A percentile compares a stretch with the other conserved stretches of the same genome.
These are phyloP conservation scores for Mentha longifolia DNA, from an alignment of 257 asterid species.

Conservation along the genomic window DNA sequence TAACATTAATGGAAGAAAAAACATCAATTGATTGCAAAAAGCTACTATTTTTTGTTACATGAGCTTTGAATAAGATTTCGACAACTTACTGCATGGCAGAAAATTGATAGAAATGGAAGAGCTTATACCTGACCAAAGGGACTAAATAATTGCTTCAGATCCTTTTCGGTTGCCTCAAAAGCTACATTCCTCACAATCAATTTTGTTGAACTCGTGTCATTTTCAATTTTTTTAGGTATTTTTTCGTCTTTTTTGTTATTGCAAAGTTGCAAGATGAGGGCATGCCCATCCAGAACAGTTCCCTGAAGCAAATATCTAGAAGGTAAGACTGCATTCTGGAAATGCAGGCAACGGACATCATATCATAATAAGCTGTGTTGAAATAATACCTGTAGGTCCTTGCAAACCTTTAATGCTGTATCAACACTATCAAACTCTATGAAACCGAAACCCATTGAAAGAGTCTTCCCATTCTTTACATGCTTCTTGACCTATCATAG, in stretches of 20 bases:
- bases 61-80: neutral
- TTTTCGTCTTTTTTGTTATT: slow-evolving; percentile 68
- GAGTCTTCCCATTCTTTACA: slow-evolving; percentile 79
- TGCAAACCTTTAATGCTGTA: slow-evolving; percentile 76
- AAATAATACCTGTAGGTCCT: slow-evolving; percentile 69
- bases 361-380: neutral
- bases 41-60: neutral
- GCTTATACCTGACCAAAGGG: slow-evolving; percentile 87
- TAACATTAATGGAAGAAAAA: neutral
- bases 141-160: slow-evolving; percentile 77
- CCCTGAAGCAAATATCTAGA: slow-evolving; percentile 51
- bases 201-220: slow-evolving; percentile 80
- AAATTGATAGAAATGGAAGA: slow-evolving; percentile 2
- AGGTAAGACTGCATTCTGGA: slow-evolving; percentile 16
- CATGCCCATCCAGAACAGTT: slow-evolving; percentile 94
- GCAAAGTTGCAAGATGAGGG: slow-evolving; percentile 83
- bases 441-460: slow-evolving; percentile 96
- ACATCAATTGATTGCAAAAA: neutral
- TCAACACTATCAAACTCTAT: slow-evolving; percentile 83
- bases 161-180: slow-evolving; percentile 95
- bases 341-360: slow-evolving; percentile 7
- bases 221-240: slow-evolving; percentile 49
- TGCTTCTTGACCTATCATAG: slow-evolving; percentile 80
- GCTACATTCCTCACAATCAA: slow-evolving; percentile 91
- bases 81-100: neutral